Base-by-base conservation (phyloP, 176 grass and related monocot species). In the Cymbopogon citratus region DNA sequence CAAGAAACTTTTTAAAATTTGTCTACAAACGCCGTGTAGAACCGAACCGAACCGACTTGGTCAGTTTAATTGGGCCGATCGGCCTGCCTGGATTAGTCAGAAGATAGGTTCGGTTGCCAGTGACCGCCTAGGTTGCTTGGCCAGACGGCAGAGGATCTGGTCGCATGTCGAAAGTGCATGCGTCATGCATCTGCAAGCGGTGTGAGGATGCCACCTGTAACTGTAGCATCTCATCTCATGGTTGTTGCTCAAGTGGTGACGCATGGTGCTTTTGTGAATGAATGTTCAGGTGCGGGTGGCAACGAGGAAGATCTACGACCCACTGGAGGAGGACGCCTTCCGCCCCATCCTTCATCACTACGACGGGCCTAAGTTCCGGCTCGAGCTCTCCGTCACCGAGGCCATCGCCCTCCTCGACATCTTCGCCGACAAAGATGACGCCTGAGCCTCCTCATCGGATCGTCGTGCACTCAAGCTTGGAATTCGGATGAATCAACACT, bases 261-360 rank as follows among this genome's bases (percentile, higher is more conserved):
- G 0, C 13, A 51, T n/a, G 52, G 21, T 57, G 19, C 0, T 21
- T n/a, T n/a, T n/a, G n/a, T n/a, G n/a, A n/a, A n/a, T n/a, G n/a
- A n/a, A n/a, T 25, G 33, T 3, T 77, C 85, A 99, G 97, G 97
- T 99, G 80, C 91, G 82, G 51, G 93, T 96, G 3, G 57, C 90
- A 4, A 93, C 85, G 13, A 90, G 91, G 83, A 96, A 85, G 83
- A 89, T 99, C 40, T 92, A 80, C 43, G 83, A 92, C 35, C 93
- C 97, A 1, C 77, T 99, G 56, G 97, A 99, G 76, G 97, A 99
- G 87, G 97, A 99, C 71, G 91, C 97, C 19, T 99, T 99, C 86
- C 78, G 97, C 14, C 97, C 97, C 1, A 91, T 99, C 78, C 93
- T 99, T n/a, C 96, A 99, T 76, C 96, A 99, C 91, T 99, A 99